Evolutionary conservation across 2,329 filamentous ascomycete species (phyloP).

Genomic region (Pseudofabraea citricarpa): DNA sequence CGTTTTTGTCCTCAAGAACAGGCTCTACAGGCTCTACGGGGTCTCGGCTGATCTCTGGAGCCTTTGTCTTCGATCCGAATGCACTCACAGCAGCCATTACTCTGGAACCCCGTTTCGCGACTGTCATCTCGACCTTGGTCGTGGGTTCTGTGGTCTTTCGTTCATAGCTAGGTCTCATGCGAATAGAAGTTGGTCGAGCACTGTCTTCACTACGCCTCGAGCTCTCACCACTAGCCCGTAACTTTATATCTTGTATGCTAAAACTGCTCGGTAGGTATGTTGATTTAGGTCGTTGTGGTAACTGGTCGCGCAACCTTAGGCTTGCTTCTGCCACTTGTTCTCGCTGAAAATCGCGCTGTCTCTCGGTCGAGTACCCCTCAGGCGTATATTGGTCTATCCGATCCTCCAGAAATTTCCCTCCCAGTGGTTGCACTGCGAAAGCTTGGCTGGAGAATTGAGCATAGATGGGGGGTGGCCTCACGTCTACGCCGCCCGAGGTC

Average conservation of each 20-base stretch:
- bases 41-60: slow-evolving; percentile 21
- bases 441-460: slow-evolving; percentile 59
- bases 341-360: slow-evolving; percentile 25
- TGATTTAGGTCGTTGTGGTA: slow-evolving; percentile 21
- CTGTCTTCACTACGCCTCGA: slow-evolving; percentile 23
- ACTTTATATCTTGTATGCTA: slow-evolving; percentile 26
- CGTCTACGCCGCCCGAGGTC: slow-evolving; percentile 33
- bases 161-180: slow-evolving; percentile 19
- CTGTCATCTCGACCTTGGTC: slow-evolving; percentile 20
- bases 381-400: slow-evolving; percentile 29
- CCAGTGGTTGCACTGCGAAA: slow-evolving; percentile 32
- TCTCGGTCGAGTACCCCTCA: slow-evolving; percentile 22
- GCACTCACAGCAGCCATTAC: slow-evolving; percentile 62
- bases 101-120: slow-evolving; percentile 43
- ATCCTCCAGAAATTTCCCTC: slow-evolving; percentile 29
- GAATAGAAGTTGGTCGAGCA: slow-evolving; percentile 17
- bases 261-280: slow-evolving; percentile 29
- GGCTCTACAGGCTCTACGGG: slow-evolving; percentile 5
- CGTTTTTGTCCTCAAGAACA: slow-evolving; percentile 45
- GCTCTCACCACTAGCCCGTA: slow-evolving; percentile 20
- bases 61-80: slow-evolving; percentile 49
- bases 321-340: slow-evolving; percentile 20
- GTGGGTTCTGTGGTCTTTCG: slow-evolving; percentile 19
- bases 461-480: slow-evolving; percentile 67
- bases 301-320: slow-evolving; percentile 17